Percentiles rank a stretch among this genome's conserved stretches.
Conservation (phyloP, 495 filamentous ascomycete genomes). For the Lasiosphaeria hispida region DNA sequence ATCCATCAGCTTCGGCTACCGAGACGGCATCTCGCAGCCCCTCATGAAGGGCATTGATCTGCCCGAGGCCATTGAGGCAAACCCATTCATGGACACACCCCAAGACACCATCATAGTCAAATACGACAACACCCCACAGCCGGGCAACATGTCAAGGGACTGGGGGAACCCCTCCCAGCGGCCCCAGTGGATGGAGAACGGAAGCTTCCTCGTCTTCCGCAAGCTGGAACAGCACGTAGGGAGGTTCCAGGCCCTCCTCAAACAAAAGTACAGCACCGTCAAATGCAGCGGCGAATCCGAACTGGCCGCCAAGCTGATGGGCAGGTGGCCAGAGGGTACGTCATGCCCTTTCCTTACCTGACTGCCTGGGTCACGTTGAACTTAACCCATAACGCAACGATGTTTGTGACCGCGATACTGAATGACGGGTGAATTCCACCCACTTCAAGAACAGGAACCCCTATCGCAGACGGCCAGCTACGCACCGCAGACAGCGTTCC, state of each 20-base stretch:
- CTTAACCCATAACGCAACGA: too few species aligned
- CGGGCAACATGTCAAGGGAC: too few species aligned
- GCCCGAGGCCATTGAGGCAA: not conserved
- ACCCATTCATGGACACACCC: not conserved
- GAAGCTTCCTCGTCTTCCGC: slow-evolving; percentile 9
- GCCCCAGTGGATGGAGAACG: slow-evolving; percentile 3
- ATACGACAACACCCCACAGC: not conserved
- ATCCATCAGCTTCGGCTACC: slow-evolving; percentile 4
- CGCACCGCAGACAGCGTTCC: too few species aligned
- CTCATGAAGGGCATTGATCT: slow-evolving; percentile 1
- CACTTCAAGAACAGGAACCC: too few species aligned
- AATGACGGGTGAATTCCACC: too few species aligned
- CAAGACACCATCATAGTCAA: not conserved
- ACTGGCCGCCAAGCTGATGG: slow-evolving; percentile 7
- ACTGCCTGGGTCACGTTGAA: too few species aligned
- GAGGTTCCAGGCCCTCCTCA: not conserved
- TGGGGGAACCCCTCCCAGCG: not conserved
- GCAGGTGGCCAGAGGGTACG: slow-evolving; percentile 3
- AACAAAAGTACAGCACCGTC: not conserved
- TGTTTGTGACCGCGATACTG: too few species aligned
- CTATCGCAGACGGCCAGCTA: too few species aligned
- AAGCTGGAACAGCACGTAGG: slow-evolving; percentile 4
- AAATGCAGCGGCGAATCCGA: not conserved
- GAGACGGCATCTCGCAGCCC: slow-evolving; percentile 10
- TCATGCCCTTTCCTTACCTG: too few species aligned